Conservation (phyloP, 2,329 filamentous ascomycete genomes). For the Fusarium camptoceras region DNA sequence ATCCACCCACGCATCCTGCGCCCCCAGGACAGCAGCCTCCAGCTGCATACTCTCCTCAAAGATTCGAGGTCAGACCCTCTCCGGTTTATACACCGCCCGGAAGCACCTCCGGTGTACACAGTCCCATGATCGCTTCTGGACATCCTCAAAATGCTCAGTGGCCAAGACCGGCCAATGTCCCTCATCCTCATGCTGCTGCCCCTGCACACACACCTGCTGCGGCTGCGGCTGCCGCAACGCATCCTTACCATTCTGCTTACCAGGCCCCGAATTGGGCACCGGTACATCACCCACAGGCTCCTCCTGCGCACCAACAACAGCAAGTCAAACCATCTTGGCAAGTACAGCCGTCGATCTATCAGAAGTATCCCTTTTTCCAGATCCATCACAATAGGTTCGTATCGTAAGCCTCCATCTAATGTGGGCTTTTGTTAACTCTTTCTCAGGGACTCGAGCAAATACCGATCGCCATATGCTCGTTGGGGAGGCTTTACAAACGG, state of each 20-base stretch:
- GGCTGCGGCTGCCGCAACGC: background rate
- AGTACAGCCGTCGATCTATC: conserved; percentile 57
- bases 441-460: conserved; percentile 64
- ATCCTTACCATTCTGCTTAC: conserved; percentile 2
- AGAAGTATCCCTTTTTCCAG: conserved; percentile 70
- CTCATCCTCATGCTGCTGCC: background rate
- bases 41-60: conserved; percentile 37
- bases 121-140: background rate
- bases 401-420: background rate
- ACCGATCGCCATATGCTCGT: conserved; percentile 69
- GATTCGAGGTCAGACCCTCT: conserved; percentile 40
- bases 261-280: conserved; percentile 6
- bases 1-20: conserved; percentile 21
- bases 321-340: conserved; percentile 51
- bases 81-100: conserved; percentile 24
- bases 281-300: conserved; percentile 21
- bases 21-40: conserved; percentile 21
- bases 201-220: background rate
- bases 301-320: conserved; percentile 13
- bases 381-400: conserved; percentile 68
- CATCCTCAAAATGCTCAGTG: conserved; percentile 30
- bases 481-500: conserved; percentile 71
- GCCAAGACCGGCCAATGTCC: conserved; percentile 1
- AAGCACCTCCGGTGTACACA: conserved; percentile 1
- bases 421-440: conserved; percentile 29